phyloP scores from a whole-genome alignment of 192 early-diverging fungal species.

The Rhizoclosmatium globosum region DNA sequence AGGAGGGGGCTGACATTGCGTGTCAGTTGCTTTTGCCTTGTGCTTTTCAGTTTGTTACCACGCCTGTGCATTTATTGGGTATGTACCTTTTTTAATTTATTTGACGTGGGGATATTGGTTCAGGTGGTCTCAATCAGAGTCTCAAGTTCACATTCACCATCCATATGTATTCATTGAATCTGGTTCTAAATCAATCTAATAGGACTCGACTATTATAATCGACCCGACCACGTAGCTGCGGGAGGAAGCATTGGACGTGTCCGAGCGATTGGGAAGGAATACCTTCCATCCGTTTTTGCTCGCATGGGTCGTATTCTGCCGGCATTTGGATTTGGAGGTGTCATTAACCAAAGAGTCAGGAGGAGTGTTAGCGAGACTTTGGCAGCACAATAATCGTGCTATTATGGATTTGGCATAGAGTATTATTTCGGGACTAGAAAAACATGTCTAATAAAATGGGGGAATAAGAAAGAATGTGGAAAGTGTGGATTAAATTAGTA shows the following conservation, averaged over 20 bases:
- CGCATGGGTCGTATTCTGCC: slow-evolving; percentile 57
- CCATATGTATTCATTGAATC: no score
- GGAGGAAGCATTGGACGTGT: slow-evolving; percentile 18
- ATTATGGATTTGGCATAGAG: no score
- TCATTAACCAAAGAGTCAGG: slow-evolving; percentile 47
- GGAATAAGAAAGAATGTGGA: no score
- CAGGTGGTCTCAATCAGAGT: no score
- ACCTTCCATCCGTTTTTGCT: slow-evolving; percentile 45
- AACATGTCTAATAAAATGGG: no score
- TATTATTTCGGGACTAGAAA: no score
- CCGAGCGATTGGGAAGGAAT: slow-evolving; percentile 39
- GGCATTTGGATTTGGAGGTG: slow-evolving; percentile 60
- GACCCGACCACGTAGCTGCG: slow-evolving; percentile 17
- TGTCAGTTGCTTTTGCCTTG: slow-evolving; percentile 55
- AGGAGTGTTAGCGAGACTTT: not conserved
- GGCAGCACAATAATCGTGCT: no score
- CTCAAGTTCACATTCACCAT: no score
- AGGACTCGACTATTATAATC: slow-evolving; percentile 61
- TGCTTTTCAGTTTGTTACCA: slow-evolving; percentile 50
- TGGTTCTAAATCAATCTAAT: not conserved
- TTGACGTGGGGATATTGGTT: not conserved
- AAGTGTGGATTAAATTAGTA: no score
- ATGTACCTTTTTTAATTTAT: slow-evolving; percentile 34
- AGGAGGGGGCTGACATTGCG: slow-evolving; percentile 36
- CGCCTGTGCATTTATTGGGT: slow-evolving; percentile 58